Base-by-base conservation (phyloP, 2,329 filamentous ascomycete species). In the Ophiostoma tasmaniense region DNA sequence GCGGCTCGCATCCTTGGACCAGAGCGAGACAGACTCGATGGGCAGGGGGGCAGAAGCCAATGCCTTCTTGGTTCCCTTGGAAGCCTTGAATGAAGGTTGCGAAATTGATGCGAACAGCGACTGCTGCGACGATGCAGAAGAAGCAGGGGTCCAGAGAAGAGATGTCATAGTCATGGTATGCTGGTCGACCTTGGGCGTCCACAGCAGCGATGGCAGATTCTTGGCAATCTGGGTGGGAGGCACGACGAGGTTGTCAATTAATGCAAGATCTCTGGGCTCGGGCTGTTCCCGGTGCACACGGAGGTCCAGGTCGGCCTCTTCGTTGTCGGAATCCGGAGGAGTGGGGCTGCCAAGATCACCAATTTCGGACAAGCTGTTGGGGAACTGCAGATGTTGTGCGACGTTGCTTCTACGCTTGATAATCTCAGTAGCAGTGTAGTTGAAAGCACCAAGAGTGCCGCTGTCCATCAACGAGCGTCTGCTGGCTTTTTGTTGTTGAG, bases 291-390 rank as follows among this genome's bases (percentile, higher is more conserved):
- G 61, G 20, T 64, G 61, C 33, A 71, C 55, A 45, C 77, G 76
- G 22, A 75, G 28, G 65, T 74, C 72, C 22, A 68, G 77, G 64
- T 80, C 80, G n/a, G 33, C 33, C 61, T 64, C 61, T 37, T 81
- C 81, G 67, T 81, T 78, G 69, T 84, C 80, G 20, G 81, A 85
- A 67, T 86, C 83, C 8, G 83, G 82, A 66, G 84, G 84, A 64
- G 84, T 87, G 39, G 84, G 83, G 72, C 83, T 86, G 50, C 79
- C 81, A 1, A 85, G 74, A 80, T 74, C 37, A 79, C 74, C 81
- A 2, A 85, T 73, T 79, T 75, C 37, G 79, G 75, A 77, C 1
- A 79, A 35, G 45, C 59, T 50, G 68, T 55, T 61, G 35, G 61
- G n/a, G 17, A 70, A 70, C 14, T 67, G 39, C 30, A 45, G 64